Base-by-base conservation (phyloP, 805 yeast genomes). In the Clavispora carvajalis region DNA sequence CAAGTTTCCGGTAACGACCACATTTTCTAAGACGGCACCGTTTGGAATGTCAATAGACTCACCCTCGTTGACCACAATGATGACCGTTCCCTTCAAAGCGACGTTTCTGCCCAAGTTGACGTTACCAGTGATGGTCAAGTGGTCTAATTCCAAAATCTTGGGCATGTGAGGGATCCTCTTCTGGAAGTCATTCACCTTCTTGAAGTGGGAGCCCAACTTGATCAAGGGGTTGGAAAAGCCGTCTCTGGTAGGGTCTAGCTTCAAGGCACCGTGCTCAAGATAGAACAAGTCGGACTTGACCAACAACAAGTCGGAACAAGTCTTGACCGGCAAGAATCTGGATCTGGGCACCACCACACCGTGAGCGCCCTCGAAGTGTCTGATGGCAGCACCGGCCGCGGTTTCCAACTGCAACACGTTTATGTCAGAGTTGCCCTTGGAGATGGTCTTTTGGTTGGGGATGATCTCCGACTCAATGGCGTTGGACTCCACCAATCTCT, bases 311-410 rank as follows among this genome's bases (percentile, higher is more conserved):
- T 93, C 99, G 6, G 97, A 89, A 65, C 93, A 88, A 15, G 99
- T 93, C 75, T 93, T 93, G 55, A 93, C 99, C 12, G 99, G 99
- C 70, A 93, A 77, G 77, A 93, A 93, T 63, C 99, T 82, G 31
- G 96, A 79, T 73, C 99, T 87, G 67, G 99, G 98, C 28, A 93
- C 99, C 57, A 89, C 95, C 54, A 93, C 95, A 69, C 99, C 99
- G 58, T 88, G 96, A 22, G 97, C 96, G 55, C 87, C 85, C 51
- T 82, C 74, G 69, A 93, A 93, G 69, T 90, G 91, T 69, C 95
- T 85, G 62, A 93, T 93, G 36, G 98, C 98, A 29, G 99, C 98
- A 74, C 99, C 99, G 54, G 88, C 96, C 22, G 99, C 99, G 37
- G 99, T 93, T 74, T 93, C 99, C 60, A 93, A 80, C 72, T 91